Percentiles rank a stretch among this genome's conserved stretches.
Evolutionary conservation across 2,329 filamentous ascomycete species (phyloP).

Genomic region (Colletotrichum trifolii): DNA sequence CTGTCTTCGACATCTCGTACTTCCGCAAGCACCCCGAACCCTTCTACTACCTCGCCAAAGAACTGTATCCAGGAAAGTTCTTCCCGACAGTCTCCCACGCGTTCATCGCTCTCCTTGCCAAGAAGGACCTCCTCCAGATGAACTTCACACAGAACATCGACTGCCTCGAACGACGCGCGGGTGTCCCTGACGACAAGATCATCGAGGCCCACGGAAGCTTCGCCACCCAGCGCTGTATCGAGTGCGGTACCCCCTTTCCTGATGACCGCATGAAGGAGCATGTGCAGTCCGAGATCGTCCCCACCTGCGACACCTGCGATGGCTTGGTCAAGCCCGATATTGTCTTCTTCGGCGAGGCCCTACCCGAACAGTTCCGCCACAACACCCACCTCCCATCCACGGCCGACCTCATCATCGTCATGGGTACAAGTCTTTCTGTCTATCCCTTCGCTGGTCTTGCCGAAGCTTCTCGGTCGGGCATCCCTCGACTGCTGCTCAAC

Average conservation of each 20-base stretch:
- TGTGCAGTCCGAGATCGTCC: slow-evolving; percentile 75
- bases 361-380: slow-evolving; percentile 55
- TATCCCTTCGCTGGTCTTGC: slow-evolving; percentile 91
- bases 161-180: slow-evolving; percentile 88
- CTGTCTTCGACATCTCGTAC: slow-evolving; percentile 92
- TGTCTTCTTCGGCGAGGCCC: slow-evolving; percentile 87
- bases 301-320: slow-evolving; percentile 75
- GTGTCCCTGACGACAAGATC: slow-evolving; percentile 82
- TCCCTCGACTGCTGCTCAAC: slow-evolving; percentile 88
- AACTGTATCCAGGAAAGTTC: slow-evolving; percentile 91
- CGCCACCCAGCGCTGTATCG: slow-evolving; percentile 89
- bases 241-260: slow-evolving; percentile 80
- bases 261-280: slow-evolving; percentile 78
- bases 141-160: slow-evolving; percentile 99
- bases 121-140: slow-evolving; percentile 82
- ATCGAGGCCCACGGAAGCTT: slow-evolving; percentile 97
- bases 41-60: slow-evolving; percentile 92
- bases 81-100: slow-evolving; percentile 89
- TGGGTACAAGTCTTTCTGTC: slow-evolving; percentile 89
- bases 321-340: slow-evolving; percentile 94
- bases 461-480: slow-evolving; percentile 66
- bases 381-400: slow-evolving; percentile 59
- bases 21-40: slow-evolving; percentile 86
- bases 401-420: slow-evolving; percentile 83
- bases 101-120: slow-evolving; percentile 84